Conservation (phyloP, 139 green algal species). For the Haematococcus lacustris region DNA sequence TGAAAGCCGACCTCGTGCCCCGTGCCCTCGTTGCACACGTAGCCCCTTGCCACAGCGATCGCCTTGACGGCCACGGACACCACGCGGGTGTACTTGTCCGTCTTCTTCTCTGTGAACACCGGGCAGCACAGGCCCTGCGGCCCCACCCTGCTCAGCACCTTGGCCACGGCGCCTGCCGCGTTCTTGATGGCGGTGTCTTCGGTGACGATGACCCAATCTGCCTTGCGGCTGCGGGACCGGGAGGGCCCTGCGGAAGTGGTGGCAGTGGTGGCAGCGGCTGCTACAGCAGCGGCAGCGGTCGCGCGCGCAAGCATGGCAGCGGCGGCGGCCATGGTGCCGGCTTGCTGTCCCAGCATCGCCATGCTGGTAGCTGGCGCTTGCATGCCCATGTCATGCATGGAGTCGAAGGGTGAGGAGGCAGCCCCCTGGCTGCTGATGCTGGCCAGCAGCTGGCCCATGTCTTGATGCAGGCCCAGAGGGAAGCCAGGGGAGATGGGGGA, state of each 20-base stretch:
- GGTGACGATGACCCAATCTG: slow-evolving; percentile 39
- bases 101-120: slow-evolving; percentile 38
- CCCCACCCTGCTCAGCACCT: slow-evolving; percentile 31
- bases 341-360: background rate
- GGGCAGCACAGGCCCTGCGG: slow-evolving; percentile 30
- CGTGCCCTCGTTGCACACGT: slow-evolving; percentile 30
- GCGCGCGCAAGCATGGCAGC: background rate
- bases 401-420: background rate
- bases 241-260: background rate
- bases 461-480: no score
- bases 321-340: background rate
- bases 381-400: background rate
- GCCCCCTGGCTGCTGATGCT: no score
- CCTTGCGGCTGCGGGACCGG: slow-evolving; percentile 24
- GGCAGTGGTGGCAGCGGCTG: background rate
- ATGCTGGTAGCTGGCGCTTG: background rate
- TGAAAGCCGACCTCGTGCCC: slow-evolving; percentile 33
- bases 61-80: slow-evolving; percentile 35
- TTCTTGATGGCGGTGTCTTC: slow-evolving; percentile 43
- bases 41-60: slow-evolving; percentile 28
- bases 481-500: no score
- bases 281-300: background rate
- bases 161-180: slow-evolving; percentile 34
- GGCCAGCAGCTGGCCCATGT: no score
- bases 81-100: slow-evolving; percentile 24